These are phyloP conservation scores for Morella rubra DNA, from an alignment of 306 rosid species.

Conservation along the genomic window DNA sequence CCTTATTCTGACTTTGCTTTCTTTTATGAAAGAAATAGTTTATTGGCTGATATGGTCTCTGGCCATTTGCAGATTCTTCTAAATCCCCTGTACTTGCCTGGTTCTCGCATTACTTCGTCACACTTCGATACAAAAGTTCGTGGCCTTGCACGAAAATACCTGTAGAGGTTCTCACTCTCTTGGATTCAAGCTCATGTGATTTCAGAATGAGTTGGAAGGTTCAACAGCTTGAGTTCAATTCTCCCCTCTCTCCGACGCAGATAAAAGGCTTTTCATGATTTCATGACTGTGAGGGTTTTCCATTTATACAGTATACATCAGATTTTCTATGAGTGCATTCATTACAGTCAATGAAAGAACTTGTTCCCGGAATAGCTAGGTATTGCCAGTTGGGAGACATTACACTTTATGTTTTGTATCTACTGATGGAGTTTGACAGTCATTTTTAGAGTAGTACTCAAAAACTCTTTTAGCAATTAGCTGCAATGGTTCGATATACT, in stretches of 20 bases:
- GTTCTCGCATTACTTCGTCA: conserved; percentile 88
- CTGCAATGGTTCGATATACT: not conserved
- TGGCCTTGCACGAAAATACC: conserved; percentile 84
- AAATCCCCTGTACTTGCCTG: conserved; percentile 88
- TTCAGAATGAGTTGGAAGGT: conserved; percentile 16
- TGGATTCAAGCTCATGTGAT: conserved; percentile 14
- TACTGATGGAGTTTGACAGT: too few species aligned
- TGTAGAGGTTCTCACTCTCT: conserved; percentile 37
- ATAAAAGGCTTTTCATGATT: not conserved
- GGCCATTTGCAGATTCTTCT: conserved; percentile 73
- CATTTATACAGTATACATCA: too few species aligned
- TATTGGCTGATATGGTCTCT: conserved; percentile 23
- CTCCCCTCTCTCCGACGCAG: not conserved
- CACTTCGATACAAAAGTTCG: conserved; percentile 96
- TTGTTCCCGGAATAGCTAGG: too few species aligned
- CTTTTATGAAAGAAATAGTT: not conserved
- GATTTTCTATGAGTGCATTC: too few species aligned
- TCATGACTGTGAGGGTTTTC: not conserved
- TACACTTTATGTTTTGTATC: too few species aligned
- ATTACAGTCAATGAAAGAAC: too few species aligned
- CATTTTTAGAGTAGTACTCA: too few species aligned
- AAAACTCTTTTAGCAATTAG: too few species aligned
- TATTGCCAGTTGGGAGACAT: too few species aligned
- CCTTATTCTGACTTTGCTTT: not conserved
- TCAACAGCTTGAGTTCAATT: not conserved